phyloP scores from a whole-genome alignment of 1,284 basidiomycete species.

The Ustilago trichophora region DNA sequence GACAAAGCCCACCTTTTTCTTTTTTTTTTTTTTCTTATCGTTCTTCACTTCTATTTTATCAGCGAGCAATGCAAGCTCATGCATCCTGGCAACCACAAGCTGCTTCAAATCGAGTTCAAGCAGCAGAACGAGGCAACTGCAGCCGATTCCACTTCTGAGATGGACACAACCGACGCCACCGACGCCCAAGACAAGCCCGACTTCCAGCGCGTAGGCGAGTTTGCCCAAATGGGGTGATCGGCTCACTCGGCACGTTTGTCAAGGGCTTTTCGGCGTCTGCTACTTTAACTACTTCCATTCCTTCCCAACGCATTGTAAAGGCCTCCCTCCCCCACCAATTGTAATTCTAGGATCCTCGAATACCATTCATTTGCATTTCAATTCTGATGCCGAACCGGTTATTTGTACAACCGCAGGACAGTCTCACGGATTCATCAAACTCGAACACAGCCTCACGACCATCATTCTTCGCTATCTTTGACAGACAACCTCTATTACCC shows the following conservation, averaged over 20 bases:
- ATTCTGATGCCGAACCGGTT: no score
- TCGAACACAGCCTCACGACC: no score
- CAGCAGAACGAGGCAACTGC: background rate
- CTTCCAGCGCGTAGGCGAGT: conserved; percentile 25
- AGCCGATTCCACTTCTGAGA: conserved; percentile 1
- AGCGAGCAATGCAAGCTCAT: conserved; percentile 50
- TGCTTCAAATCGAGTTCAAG: conserved; percentile 34
- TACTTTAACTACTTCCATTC: background rate
- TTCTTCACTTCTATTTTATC: background rate
- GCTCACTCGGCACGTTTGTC: no score
- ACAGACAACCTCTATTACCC: no score
- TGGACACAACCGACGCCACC: conserved; percentile 22
- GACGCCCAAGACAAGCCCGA: background rate
- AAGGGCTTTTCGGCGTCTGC: no score
- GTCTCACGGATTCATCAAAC: no score
- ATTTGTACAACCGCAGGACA: background rate
- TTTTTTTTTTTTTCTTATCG: background rate
- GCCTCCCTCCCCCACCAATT: conserved; percentile 5
- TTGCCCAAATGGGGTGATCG: conserved; percentile 21
- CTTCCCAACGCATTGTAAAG: conserved; percentile 1
- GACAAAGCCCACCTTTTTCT: background rate
- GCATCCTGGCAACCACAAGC: conserved; percentile 54
- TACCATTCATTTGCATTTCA: conserved; percentile 8
- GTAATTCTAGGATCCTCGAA: conserved; percentile 17
- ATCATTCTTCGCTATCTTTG: no score